Percentiles rank a stretch among this genome's conserved stretches.
These are phyloP conservation scores for Diaporthe sp. DNA, from an alignment of 2,329 filamentous ascomycete species.

Conservation along the genomic window DNA sequence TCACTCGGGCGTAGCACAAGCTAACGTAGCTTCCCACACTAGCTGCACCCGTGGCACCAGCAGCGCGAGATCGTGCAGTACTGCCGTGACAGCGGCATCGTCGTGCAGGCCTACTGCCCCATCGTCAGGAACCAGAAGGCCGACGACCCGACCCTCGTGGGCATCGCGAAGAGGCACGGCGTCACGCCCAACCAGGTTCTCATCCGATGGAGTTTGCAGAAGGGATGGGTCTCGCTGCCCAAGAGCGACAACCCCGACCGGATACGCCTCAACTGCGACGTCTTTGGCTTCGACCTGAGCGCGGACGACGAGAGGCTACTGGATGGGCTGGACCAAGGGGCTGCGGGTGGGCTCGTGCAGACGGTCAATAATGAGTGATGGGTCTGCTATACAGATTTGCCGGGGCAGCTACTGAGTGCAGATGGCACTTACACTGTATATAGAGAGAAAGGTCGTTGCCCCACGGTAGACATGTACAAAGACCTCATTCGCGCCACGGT, in stretches of 20 bases:
- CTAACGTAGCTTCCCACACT: slow-evolving; percentile 41
- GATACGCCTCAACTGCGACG: slow-evolving; percentile 74
- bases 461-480: too few species aligned
- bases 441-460: too few species aligned
- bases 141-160: slow-evolving; percentile 67
- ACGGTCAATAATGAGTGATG: slow-evolving; percentile 39
- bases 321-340: slow-evolving; percentile 33
- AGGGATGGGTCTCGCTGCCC: slow-evolving; percentile 72
- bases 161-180: slow-evolving; percentile 67
- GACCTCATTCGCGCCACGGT: too few species aligned
- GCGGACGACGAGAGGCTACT: slow-evolving; percentile 62
- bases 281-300: slow-evolving; percentile 72
- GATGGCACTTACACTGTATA: not conserved
- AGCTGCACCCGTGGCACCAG: slow-evolving; percentile 82
- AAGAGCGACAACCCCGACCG: slow-evolving; percentile 72
- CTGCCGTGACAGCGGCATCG: slow-evolving; percentile 85
- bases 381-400: not conserved
- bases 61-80: slow-evolving; percentile 55
- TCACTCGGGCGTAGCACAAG: not conserved
- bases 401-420: not conserved
- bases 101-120: slow-evolving; percentile 57
- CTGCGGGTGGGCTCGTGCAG: slow-evolving; percentile 20
- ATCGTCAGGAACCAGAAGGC: slow-evolving; percentile 51
- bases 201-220: slow-evolving; percentile 70
- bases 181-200: slow-evolving; percentile 71